Evolutionary conservation across 805 yeast species (phyloP).

Genomic region (Kodamaea lidongshanica): DNA sequence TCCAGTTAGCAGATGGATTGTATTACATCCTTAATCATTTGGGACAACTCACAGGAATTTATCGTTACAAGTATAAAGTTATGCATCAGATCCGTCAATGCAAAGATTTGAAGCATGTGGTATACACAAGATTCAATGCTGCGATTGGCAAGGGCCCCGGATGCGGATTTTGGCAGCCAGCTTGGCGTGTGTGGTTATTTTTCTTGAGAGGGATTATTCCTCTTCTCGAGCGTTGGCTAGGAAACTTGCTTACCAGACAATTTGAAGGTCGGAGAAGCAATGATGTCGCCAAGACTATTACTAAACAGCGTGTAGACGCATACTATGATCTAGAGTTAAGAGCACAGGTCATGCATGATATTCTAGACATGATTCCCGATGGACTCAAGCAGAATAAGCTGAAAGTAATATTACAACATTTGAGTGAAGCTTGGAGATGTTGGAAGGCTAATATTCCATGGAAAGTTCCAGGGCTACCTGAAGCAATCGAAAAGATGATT

Average conservation of each 20-base stretch:
- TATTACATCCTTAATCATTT: slow-evolving; percentile 86
- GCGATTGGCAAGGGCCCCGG: slow-evolving; percentile 98
- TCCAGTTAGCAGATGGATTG: slow-evolving; percentile 90
- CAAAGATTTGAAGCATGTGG: slow-evolving; percentile 89
- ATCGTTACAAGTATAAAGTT: slow-evolving; percentile 92
- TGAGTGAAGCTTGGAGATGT: slow-evolving; percentile 98
- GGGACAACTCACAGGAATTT: slow-evolving; percentile 94
- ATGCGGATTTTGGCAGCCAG: slow-evolving; percentile 98
- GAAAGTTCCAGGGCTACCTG: slow-evolving; percentile 95
- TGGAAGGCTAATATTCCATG: slow-evolving; percentile 99
- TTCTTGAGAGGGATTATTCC: slow-evolving; percentile 92
- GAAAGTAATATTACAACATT: slow-evolving; percentile 81
- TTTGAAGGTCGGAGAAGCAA: slow-evolving; percentile 93
- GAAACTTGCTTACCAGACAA: slow-evolving; percentile 83
- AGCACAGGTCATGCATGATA: slow-evolving; percentile 93
- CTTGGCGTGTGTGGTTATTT: slow-evolving; percentile 95
- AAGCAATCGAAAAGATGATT: slow-evolving; percentile 79
- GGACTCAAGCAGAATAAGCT: slow-evolving; percentile 84
- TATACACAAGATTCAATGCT: slow-evolving; percentile 76
- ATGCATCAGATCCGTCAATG: slow-evolving; percentile 98
- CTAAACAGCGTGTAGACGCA: slow-evolving; percentile 93
- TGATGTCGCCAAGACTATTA: slow-evolving; percentile 87
- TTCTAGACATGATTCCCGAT: slow-evolving; percentile 94
- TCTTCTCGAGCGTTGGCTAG: slow-evolving; percentile 88
- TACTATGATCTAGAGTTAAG: slow-evolving; percentile 89